Percentiles rank a stretch among this genome's conserved stretches.
Evolutionary conservation across 2,329 filamentous ascomycete species (phyloP).

Genomic region (Aureobasidium sp.): DNA sequence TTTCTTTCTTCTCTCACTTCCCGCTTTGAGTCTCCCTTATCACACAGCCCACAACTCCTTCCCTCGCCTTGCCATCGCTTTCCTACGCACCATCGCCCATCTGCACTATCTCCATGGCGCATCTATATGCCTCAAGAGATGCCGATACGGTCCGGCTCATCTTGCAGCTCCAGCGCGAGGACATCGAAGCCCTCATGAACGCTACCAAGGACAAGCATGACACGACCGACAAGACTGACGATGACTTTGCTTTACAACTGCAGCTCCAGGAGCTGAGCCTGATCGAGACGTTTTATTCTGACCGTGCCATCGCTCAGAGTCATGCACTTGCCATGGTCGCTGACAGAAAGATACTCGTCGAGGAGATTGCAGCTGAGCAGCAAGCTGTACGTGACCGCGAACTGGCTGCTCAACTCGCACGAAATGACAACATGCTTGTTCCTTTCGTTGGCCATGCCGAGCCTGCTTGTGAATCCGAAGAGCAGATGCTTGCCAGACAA

Average conservation of each 20-base stretch:
- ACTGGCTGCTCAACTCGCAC: conserved; percentile 17
- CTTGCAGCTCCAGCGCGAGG: conserved; percentile 18
- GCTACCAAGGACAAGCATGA: too few species aligned
- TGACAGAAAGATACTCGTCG: conserved; percentile 19
- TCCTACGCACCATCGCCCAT: not conserved
- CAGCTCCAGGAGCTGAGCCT: conserved; percentile 22
- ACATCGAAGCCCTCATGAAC: conserved; percentile 14
- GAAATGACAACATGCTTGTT: not conserved
- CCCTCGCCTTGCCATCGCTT: too few species aligned
- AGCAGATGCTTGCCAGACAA: conserved; percentile 20
- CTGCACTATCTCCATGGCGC: not conserved
- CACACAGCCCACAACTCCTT: too few species aligned
- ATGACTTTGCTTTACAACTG: conserved; percentile 23
- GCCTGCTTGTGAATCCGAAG: not conserved
- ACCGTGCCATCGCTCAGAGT: conserved; percentile 23
- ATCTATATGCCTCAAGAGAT: too few species aligned
- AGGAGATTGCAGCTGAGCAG: conserved; percentile 20
- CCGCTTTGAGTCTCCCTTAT: too few species aligned
- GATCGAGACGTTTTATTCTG: conserved; percentile 18
- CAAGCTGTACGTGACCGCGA: conserved; percentile 22
- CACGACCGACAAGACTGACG: conserved; percentile 19
- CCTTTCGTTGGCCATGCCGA: not conserved
- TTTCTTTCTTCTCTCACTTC: too few species aligned
- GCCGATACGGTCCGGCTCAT: conserved; percentile 15
- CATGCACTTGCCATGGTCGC: conserved; percentile 20